Evolutionary conservation across 78 protist genomes (phyloP), one percentile per base, ranked within the genome.

Genomic region (Dictyostelium purpureum): DNA sequence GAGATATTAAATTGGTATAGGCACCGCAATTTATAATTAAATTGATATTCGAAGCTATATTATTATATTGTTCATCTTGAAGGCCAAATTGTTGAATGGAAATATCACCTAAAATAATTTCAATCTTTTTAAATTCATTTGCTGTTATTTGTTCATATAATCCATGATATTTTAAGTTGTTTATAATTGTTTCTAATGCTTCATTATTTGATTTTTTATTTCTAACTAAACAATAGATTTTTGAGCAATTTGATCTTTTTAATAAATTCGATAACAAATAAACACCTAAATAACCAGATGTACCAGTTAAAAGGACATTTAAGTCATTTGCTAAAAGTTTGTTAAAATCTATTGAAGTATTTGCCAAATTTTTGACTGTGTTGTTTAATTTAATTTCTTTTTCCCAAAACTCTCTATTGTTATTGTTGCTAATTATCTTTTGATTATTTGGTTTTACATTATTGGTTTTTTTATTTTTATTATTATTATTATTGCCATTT

Each of bases 231-330:
- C 71, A 63, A 63, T 63, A 63, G 16, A 63, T 42, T 16, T n/a
- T 16, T 63, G 24, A 31, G 33, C 71, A 63, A 4, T 28, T 28
- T n/a, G 4, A 4, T 63, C n/a, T 16, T 63, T 63, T 63, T 6
- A 69, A 16, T 40, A 69, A 40, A 40, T 69, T 11, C 4, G 18
- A n/a, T 19, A 69, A 0, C 19, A 69, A 7, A 40, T 69, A 31
- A 28, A 31, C 14, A 51, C 89, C 89, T 2, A 81, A 14, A 28
- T 35, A 81, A 38, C 77, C 89, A 49, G 66, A 67, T 28, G 37
- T 45, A 67, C 89, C 89, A 37, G 89, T 81, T 42, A 81, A 67
- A 5, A 81, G 47, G 37, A 82, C 24, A 37, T 45, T 26, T 43
- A 10, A 16, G 2, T 45, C 57, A 14, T 71, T 28, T 71, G n/a